A percentile compares a stretch with the other conserved stretches of the same genome.
phyloP scores from a whole-genome alignment of 108 stramenopile species.

The Skeletonema costatum region DNA sequence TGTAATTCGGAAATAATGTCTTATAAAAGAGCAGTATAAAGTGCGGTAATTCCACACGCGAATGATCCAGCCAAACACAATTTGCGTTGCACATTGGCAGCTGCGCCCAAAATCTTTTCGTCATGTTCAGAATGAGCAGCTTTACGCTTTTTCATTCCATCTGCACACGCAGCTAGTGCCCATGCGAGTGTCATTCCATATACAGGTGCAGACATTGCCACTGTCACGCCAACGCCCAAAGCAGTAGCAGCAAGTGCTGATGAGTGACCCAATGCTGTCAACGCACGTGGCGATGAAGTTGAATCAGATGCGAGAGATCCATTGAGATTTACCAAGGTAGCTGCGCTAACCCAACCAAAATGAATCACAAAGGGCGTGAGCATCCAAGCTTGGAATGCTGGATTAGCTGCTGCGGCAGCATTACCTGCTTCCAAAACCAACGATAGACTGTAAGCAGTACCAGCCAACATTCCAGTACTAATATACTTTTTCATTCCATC shows the following conservation, averaged over 20 bases:
- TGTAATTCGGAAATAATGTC: background rate
- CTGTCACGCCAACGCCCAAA: conserved; percentile 58
- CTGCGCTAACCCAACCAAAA: conserved; percentile 79
- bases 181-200: conserved; percentile 73
- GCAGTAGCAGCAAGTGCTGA: conserved; percentile 65
- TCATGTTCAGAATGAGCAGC: conserved; percentile 3
- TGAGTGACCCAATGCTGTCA: conserved; percentile 56
- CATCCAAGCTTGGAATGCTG: conserved; percentile 15
- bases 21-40: conserved; percentile 22
- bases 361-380: conserved; percentile 62
- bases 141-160: conserved; percentile 50
- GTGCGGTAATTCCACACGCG: conserved; percentile 38
- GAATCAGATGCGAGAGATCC: conserved; percentile 53
- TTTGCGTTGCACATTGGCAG: conserved; percentile 35
- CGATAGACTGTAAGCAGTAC: conserved; percentile 64
- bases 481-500: conserved; percentile 58
- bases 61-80: conserved; percentile 51
- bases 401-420: conserved; percentile 14
- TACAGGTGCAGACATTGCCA: conserved; percentile 45
- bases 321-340: conserved; percentile 76
- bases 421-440: conserved; percentile 43
- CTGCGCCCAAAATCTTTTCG: conserved; percentile 29
- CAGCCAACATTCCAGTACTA: conserved; percentile 52
- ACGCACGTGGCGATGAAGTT: conserved; percentile 18
- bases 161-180: conserved; percentile 70